phyloP scores from a whole-genome alignment of 352 stramenopile species.

The Phytophthora pseudosyringae region DNA sequence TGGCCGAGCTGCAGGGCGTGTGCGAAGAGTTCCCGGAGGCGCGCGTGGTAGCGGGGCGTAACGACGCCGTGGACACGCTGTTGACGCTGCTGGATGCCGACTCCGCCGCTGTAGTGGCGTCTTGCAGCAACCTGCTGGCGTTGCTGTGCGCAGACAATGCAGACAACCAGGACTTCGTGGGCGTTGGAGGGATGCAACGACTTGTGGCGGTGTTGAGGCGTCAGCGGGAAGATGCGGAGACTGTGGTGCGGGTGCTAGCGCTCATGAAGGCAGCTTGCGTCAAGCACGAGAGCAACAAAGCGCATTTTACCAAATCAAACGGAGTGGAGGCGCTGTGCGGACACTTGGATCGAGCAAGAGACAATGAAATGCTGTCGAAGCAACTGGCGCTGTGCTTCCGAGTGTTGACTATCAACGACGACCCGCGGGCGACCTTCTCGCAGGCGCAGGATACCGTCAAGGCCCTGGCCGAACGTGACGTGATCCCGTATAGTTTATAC shows the following conservation, averaged over 20 bases:
- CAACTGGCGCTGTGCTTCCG: conserved; percentile 60
- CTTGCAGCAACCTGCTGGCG: conserved; percentile 37
- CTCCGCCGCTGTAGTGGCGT: conserved; percentile 10
- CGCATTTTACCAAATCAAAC: conserved; percentile 57
- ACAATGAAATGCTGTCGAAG: conserved; percentile 51
- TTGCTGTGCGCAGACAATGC: conserved; percentile 50
- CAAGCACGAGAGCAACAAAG: conserved; percentile 79
- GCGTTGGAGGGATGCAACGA: conserved; percentile 44
- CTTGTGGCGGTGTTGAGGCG: conserved; percentile 34
- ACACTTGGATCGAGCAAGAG: conserved; percentile 37
- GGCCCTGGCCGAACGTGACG: conserved; percentile 49
- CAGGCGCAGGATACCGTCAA: conserved; percentile 80
- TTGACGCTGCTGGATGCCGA: conserved; percentile 41
- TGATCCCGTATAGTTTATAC: conserved; percentile 61
- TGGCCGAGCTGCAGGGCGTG: conserved; percentile 40
- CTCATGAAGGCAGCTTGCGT: conserved; percentile 51
- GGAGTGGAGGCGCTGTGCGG: conserved; percentile 49
- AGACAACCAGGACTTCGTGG: conserved; percentile 76
- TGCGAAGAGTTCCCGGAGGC: conserved; percentile 57
- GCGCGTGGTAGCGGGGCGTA: conserved; percentile 65
- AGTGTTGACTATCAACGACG: conserved; percentile 75
- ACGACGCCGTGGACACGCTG: conserved; percentile 59
- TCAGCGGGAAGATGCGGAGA: conserved; percentile 14
- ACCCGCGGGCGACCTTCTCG: conserved; percentile 67
- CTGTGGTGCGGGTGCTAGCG: conserved; percentile 35